Base-by-base conservation (phyloP, 768 basidiomycete species). In the Suillus ampliporus region DNA sequence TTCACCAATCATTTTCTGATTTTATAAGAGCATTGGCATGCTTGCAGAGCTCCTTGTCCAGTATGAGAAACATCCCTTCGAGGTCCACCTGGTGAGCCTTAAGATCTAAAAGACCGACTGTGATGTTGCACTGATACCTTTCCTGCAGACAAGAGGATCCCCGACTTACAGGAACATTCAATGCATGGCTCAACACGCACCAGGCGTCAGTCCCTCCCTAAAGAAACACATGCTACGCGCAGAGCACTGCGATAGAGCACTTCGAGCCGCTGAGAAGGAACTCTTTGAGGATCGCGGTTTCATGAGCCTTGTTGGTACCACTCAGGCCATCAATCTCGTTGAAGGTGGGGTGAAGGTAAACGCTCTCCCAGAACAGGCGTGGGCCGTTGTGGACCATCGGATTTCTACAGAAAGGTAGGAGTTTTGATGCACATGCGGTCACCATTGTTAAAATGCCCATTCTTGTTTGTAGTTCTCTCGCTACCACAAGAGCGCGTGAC, bases 241-340 rank as follows among this genome's bases (percentile, higher is more conserved):
- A 78, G 58, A 31, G 8, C 26, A 57, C 35, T 62, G 52, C 7
- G 54, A 62, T 15, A 31, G n/a, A 34, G 61, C 71, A 8, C 61
- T 62, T 48, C 61, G 44, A 19, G 41, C 41, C 10, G 61, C 61
- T n/a, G 53, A 62, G 28, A 34, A 46, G 34, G 23, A n/a, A 10
- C 26, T 62, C 13, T 57, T 62, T 34, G 35, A 3, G 23, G 46
- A 57, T 67, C 19, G 21, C 34, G 21, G 38, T 2, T 26, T 80
- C 62, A 78, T 77, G 60, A 84, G 80, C 64, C 70, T 87, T 10
- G 78, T 87, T 5, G 81, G 86, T 38, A 93, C 90, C 5, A 92
- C 92, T 1, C 90, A 92, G 72, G 92, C 93, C 1, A 82, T 89
- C 47, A 91, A 93, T 68, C 70, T 95, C 11, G 81, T 87, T 38